A percentile compares a stretch with the other conserved stretches of the same genome.
These are phyloP conservation scores for Biscogniauxia sp. DNA, from an alignment of 2,329 filamentous ascomycete species.

Conservation along the genomic window DNA sequence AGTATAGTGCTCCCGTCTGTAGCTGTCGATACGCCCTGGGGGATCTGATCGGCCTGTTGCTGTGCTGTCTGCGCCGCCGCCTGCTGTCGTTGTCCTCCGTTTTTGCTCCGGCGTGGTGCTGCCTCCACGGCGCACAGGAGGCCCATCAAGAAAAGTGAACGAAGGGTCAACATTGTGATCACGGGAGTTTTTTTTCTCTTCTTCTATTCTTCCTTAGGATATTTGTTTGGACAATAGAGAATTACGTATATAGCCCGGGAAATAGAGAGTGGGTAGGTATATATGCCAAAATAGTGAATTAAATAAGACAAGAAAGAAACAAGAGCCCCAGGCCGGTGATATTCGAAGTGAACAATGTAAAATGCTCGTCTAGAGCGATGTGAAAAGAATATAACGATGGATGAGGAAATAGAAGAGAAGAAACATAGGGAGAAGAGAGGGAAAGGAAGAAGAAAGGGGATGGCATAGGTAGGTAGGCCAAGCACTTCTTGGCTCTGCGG, in stretches of 20 bases:
- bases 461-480: not conserved
- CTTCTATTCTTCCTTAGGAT: not conserved
- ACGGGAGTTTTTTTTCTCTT: not conserved
- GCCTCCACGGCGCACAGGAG: constrained; percentile 24
- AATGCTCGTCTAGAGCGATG: constrained; percentile 22
- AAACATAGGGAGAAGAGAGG: not conserved
- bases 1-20: constrained; percentile 55
- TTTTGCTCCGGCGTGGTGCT: constrained; percentile 18
- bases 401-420: not conserved
- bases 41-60: constrained; percentile 27
- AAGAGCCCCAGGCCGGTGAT: not conserved
- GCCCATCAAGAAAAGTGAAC: constrained; percentile 23
- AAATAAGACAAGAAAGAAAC: not conserved
- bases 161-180: constrained; percentile 28
- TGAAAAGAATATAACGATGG: not conserved
- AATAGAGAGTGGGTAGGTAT: not conserved
- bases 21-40: constrained; percentile 40
- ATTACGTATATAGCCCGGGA: constrained; percentile 6
- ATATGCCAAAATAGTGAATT: constrained; percentile 2
- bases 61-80: constrained; percentile 22
- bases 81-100: constrained; percentile 13
- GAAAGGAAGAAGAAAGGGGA: not conserved
- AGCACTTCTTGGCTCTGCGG: not conserved
- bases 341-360: constrained; percentile 10
- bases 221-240: not conserved